Evolutionary conservation across 805 yeast genomes (phyloP).

Genomic region (Myxozyma vanderwaltii): DNA sequence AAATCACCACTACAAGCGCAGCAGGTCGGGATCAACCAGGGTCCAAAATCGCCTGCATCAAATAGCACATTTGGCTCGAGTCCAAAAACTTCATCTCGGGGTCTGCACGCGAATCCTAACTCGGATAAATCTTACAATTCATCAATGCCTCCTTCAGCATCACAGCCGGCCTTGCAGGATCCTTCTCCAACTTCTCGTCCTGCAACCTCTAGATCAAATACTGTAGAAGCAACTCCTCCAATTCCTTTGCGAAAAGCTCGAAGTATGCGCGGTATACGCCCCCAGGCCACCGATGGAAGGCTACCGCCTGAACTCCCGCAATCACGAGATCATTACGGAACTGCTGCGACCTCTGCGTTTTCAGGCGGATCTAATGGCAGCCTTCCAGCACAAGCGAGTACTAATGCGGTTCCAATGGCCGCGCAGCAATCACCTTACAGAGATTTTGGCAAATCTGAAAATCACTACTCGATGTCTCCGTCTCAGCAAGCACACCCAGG

Average conservation of each 20-base stretch:
- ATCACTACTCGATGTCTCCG: background rate
- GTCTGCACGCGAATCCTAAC: background rate
- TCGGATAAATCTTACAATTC: background rate
- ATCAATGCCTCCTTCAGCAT: too few species aligned
- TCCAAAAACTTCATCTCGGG: background rate
- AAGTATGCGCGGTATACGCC: conserved; percentile 7
- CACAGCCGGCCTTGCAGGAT: background rate
- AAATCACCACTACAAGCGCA: background rate
- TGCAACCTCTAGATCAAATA: background rate
- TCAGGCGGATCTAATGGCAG: background rate
- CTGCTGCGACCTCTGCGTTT: background rate
- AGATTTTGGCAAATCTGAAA: too few species aligned
- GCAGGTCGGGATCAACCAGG: background rate
- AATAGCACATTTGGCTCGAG: too few species aligned
- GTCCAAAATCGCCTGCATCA: background rate
- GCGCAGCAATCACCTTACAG: too few species aligned
- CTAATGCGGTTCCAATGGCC: too few species aligned
- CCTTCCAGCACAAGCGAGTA: too few species aligned
- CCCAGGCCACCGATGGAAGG: background rate
- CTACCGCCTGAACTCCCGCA: background rate
- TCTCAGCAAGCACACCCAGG: background rate
- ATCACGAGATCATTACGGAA: background rate
- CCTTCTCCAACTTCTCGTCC: background rate
- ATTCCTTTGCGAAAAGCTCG: conserved; percentile 24
- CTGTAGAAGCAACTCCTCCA: conserved; percentile 6